Conservation (phyloP, 2,329 filamentous ascomycete species). For the Cercospora berteroae region DNA sequence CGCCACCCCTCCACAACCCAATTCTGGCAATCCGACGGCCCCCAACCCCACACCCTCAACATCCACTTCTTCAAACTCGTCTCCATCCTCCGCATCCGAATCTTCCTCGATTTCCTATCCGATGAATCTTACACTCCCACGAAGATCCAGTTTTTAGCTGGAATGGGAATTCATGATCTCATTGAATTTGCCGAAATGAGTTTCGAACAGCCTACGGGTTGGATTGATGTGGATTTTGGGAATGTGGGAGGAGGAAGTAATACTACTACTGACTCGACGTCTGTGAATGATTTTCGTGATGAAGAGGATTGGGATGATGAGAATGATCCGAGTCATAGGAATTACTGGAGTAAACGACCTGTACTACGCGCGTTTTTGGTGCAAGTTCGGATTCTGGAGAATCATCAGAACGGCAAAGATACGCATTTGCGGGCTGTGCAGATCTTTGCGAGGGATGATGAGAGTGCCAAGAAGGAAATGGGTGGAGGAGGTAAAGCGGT, state of each 20-base stretch:
- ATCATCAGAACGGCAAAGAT: slow-evolving; percentile 98
- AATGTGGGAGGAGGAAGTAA: slow-evolving; percentile 50
- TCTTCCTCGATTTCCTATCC: slow-evolving; percentile 84
- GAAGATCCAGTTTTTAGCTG: slow-evolving; percentile 82
- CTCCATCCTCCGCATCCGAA: slow-evolving; percentile 72
- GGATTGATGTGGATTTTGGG: slow-evolving; percentile 78
- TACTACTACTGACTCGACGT: neutral
- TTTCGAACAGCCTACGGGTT: slow-evolving; percentile 77
- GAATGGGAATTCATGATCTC: slow-evolving; percentile 87
- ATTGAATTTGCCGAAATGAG: slow-evolving; percentile 81
- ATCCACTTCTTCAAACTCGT: slow-evolving; percentile 85
- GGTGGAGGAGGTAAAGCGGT: neutral
- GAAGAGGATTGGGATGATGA: slow-evolving; percentile 36
- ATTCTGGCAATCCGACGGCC: slow-evolving; percentile 85
- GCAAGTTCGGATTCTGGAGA: slow-evolving; percentile 87
- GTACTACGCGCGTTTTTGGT: slow-evolving; percentile 85
- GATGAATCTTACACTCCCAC: slow-evolving; percentile 98
- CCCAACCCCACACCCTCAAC: slow-evolving; percentile 77
- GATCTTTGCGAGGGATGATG: slow-evolving; percentile 62
- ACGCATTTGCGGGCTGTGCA: slow-evolving; percentile 95
- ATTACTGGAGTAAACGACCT: slow-evolving; percentile 56
- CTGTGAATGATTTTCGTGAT: neutral
- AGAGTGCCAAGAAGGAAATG: slow-evolving; percentile 15
- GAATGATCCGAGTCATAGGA: slow-evolving; percentile 32
- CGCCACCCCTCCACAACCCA: slow-evolving; percentile 68